Conservation (phyloP, 306 rosid species). For the Sesbania bispinosa region DNA sequence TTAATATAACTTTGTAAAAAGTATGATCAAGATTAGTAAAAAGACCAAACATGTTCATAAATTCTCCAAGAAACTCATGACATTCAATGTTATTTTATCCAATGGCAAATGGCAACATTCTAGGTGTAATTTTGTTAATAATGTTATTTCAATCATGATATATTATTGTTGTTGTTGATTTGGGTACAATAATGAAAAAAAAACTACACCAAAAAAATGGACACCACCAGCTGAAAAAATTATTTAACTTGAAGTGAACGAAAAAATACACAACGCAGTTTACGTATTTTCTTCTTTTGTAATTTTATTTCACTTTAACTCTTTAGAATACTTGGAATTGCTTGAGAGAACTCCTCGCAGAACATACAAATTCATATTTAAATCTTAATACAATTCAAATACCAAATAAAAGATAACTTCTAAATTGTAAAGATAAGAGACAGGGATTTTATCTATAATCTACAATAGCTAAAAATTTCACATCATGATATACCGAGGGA, state of each 20-base stretch:
- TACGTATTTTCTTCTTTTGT: neutral
- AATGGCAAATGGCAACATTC: neutral
- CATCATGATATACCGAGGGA: neutral
- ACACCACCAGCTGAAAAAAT: conserved; percentile 3
- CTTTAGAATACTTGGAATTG: neutral
- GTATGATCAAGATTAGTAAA: conserved; percentile 16
- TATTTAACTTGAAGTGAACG: neutral
- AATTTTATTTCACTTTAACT: neutral
- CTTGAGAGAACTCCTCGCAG: neutral
- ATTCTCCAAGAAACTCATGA: neutral
- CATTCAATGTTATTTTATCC: neutral
- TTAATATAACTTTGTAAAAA: neutral
- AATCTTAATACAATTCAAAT: neutral
- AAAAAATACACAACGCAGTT: neutral
- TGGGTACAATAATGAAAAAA: neutral
- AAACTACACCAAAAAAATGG: neutral
- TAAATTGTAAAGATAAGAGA: neutral
- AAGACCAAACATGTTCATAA: neutral
- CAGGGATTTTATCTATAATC: neutral
- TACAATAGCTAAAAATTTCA: neutral
- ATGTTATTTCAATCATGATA: neutral
- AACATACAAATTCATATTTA: neutral
- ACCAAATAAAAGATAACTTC: neutral
- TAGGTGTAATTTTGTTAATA: too few species aligned
- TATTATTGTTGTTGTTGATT: neutral